A percentile compares a stretch with the other conserved stretches of the same genome.
Evolutionary conservation across 2,329 filamentous ascomycete genomes (phyloP).

Genomic region (Aspergillus luchuensis): DNA sequence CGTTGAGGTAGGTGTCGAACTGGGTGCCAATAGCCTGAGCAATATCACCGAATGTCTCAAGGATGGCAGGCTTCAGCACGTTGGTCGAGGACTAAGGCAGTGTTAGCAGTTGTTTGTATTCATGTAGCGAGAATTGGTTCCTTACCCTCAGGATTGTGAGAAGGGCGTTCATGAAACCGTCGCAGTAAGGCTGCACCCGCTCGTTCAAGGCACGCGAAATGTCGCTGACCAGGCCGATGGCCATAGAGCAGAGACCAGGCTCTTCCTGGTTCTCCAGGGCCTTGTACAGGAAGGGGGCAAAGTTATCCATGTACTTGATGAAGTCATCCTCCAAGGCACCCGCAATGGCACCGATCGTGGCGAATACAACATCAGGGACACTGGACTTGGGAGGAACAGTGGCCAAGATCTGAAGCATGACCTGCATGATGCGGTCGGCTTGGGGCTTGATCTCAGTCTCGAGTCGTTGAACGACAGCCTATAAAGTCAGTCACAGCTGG

Average conservation of each 20-base stretch:
- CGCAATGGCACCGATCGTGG: constrained; percentile 86
- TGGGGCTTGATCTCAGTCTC: constrained; percentile 89
- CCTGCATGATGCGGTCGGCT: constrained; percentile 91
- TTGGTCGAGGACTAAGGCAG: constrained; percentile 72
- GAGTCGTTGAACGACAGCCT: constrained; percentile 82
- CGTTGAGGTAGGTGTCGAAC: constrained; percentile 89
- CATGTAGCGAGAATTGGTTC: not conserved
- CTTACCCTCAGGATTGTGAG: constrained; percentile 81
- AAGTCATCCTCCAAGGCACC: constrained; percentile 92
- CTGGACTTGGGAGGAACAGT: constrained; percentile 82
- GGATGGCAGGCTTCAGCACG: constrained; percentile 96
- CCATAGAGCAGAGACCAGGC: constrained; percentile 90
- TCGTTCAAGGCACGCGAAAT: constrained; percentile 89
- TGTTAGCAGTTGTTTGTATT: constrained; percentile 35
- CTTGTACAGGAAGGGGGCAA: constrained; percentile 88
- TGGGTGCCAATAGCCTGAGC: constrained; percentile 88
- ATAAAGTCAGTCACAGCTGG: constrained; percentile 14
- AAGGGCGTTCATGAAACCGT: constrained; percentile 97
- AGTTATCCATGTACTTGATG: constrained; percentile 95
- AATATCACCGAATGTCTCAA: constrained; percentile 98
- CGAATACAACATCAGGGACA: constrained; percentile 92
- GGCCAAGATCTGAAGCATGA: constrained; percentile 76
- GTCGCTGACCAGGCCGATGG: constrained; percentile 95
- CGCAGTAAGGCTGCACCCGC: constrained; percentile 91
- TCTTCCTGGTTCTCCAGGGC: constrained; percentile 95